Base-by-base conservation (phyloP, 1,139 yeast species). In the Saccharomycopsis hybrid region DNA sequence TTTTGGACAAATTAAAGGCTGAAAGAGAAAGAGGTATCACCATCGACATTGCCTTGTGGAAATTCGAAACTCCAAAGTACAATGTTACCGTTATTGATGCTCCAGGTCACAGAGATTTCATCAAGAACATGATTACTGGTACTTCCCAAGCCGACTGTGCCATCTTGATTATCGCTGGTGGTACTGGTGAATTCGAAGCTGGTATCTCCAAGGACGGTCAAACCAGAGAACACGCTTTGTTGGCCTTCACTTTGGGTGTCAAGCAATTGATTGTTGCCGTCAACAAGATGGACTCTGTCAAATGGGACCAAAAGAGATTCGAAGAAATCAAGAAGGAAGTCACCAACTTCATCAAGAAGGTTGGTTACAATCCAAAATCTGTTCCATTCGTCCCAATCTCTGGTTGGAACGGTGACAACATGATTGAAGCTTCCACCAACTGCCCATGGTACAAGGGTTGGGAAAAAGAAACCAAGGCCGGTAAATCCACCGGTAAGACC, bases 21-120 rank as follows among this genome's bases (percentile, higher is more conserved):
- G 95, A 86, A 79, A 84, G 95, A 78, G 95, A 86, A 77, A 86
- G 95, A 82, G 95, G 95, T 86, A 86, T 86, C 85, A 85, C 95
- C 72, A 85, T 86, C 67, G 95, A 85, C 74, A 85, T 85, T 66
- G 95, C 95, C 74, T 81, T 86, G 72, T 85, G 95, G 95, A 86
- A 85, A 78, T 86, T 86, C 85, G 94, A 85, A 79, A 86, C 95
- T 74, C 92, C 95, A 71, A 85, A 85, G 78, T 85, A 82, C 86
- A 80, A 83, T 70, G 95, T 85, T 67, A 85, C 95, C 68, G 94
- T 85, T 67, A 86, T 85, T 73, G 95, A 85, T 72, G 95, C 95
- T 67, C 95, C 95, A 72, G 95, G 95, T 77, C 95, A 85, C 88
- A 84, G 94, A 81, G 95, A 85, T 81, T 85, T 85, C 90, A 85